These are phyloP conservation scores for Metschnikowia chrysomelidarum DNA, from an alignment of 805 yeast species.

Conservation along the genomic window DNA sequence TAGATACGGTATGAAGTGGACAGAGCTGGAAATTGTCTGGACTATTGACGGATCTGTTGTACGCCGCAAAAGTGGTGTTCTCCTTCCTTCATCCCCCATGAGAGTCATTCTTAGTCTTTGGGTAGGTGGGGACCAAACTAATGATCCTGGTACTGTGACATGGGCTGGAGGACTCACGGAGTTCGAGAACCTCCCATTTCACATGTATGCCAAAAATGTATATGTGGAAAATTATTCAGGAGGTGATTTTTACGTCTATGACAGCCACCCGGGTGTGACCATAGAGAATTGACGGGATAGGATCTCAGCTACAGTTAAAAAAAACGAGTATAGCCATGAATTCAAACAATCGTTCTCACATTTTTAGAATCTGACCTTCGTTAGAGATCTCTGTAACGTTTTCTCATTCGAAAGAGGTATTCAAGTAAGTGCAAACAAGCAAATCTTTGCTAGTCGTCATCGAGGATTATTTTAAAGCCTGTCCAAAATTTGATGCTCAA, in stretches of 20 bases:
- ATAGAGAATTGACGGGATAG: not conserved
- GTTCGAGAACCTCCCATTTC: conserved; percentile 30
- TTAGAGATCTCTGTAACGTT: too few species aligned
- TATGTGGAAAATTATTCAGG: conserved; percentile 27
- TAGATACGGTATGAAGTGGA: conserved; percentile 39
- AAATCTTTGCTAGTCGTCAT: too few species aligned
- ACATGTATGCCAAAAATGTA: conserved; percentile 28
- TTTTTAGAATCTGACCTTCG: too few species aligned
- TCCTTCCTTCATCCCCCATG: conserved; percentile 36
- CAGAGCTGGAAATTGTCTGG: conserved; percentile 31
- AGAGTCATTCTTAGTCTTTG: conserved; percentile 35
- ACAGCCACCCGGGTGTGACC: conserved; percentile 15
- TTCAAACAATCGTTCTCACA: too few species aligned
- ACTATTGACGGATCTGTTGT: conserved; percentile 27
- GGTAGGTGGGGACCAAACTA: conserved; percentile 41
- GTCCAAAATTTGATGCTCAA: too few species aligned
- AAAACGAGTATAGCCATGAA: too few species aligned
- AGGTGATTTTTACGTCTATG: conserved; percentile 31
- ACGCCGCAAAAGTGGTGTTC: conserved; percentile 22
- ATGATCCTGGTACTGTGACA: conserved; percentile 33
- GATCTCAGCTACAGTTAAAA: too few species aligned
- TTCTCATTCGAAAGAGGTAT: too few species aligned
- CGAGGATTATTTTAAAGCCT: too few species aligned
- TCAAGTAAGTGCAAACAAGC: too few species aligned
- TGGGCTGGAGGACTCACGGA: conserved; percentile 43